Conservation (phyloP, 73 alveolate species). For the Stentor coeruleus region DNA sequence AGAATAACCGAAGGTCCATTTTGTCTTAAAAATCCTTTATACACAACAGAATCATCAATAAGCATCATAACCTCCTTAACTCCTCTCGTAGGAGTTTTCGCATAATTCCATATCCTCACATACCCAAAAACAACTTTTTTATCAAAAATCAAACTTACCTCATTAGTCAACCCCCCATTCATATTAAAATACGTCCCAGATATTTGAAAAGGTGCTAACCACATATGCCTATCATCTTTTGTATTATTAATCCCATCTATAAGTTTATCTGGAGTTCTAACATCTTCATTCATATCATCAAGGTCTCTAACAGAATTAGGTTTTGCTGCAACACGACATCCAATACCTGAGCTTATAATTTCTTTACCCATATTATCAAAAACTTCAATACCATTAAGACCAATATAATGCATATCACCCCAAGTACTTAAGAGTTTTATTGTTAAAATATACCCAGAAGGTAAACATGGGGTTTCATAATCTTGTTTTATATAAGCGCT, state of each 20-base stretch:
- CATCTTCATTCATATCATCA: constrained; percentile 79
- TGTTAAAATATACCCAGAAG: constrained; percentile 52
- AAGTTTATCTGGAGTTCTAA: constrained; percentile 79
- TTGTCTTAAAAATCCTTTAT: constrained; percentile 42
- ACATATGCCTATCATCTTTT: constrained; percentile 71
- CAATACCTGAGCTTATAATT: constrained; percentile 34
- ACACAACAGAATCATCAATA: constrained; percentile 65
- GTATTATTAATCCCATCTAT: constrained; percentile 70
- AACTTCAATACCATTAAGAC: constrained; percentile 72
- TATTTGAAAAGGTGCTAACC: constrained; percentile 85
- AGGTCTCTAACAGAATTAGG: constrained; percentile 78
- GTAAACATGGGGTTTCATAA: constrained; percentile 59
- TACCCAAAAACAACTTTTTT: constrained; percentile 52
- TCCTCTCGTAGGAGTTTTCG: constrained; percentile 80
- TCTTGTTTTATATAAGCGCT: constrained; percentile 24
- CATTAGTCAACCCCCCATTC: constrained; percentile 44
- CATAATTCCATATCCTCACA: constrained; percentile 70
- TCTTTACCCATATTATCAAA: constrained; percentile 61
- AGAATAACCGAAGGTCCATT: background rate
- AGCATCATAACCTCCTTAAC: constrained; percentile 69
- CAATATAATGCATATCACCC: constrained; percentile 86
- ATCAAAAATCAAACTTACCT: constrained; percentile 49
- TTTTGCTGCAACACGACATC: constrained; percentile 53
- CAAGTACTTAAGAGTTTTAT: constrained; percentile 68
- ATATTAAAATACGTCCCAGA: constrained; percentile 40